Evolutionary conservation across 2,329 filamentous ascomycete genomes (phyloP).

Genomic region (Leptoxyphium fumago): DNA sequence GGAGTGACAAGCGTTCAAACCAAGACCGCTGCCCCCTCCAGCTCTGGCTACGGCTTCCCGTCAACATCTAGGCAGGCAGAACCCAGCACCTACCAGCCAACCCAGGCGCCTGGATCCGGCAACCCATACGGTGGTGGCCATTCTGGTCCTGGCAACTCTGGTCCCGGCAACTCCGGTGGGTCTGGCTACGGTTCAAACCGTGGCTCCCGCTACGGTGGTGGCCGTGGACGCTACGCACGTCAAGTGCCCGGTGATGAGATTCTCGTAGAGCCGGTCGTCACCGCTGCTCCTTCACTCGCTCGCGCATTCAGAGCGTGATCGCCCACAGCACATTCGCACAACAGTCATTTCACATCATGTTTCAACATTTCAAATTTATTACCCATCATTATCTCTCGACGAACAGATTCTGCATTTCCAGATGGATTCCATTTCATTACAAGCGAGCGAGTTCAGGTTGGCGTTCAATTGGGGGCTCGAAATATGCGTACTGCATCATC

Average conservation of each 20-base stretch:
- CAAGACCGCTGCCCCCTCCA: slow-evolving; percentile 7
- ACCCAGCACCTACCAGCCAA: not conserved
- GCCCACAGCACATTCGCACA: not conserved
- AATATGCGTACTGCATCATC: no score
- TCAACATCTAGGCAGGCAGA: not conserved
- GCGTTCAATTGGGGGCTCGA: no score
- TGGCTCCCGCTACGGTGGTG: no score
- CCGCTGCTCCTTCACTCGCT: not conserved
- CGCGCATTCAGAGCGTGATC: not conserved
- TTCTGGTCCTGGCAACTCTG: no score
- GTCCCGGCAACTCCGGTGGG: not conserved
- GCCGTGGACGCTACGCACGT: no score
- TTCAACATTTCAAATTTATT: no score
- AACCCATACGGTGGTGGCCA: not conserved
- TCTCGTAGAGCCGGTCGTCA: not conserved
- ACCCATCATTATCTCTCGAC: no score
- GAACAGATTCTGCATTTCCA: no score
- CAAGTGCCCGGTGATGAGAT: not conserved
- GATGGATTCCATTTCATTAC: no score
- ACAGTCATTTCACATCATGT: no score
- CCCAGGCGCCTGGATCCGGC: not conserved
- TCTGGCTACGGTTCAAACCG: not conserved
- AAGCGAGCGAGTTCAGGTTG: no score
- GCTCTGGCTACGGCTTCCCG: slow-evolving; percentile 10
- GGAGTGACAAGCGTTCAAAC: slow-evolving; percentile 3